A percentile compares a stretch with the other conserved stretches of the same genome.
Evolutionary conservation across 352 stramenopile species (phyloP).

Genomic region (Pythium insidiosum): DNA sequence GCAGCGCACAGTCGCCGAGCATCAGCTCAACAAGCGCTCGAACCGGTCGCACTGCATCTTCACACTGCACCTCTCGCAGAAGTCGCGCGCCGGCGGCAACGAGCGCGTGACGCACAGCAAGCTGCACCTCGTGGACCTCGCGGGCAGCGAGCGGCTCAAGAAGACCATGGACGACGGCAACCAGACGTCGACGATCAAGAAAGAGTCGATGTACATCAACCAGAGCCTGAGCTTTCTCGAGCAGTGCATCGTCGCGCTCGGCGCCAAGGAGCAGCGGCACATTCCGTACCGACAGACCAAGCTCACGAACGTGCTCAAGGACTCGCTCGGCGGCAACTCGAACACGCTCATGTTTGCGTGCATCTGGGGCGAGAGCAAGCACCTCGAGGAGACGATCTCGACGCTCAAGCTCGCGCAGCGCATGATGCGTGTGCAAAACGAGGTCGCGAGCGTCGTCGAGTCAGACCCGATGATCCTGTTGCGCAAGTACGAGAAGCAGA

Average conservation of each 20-base stretch:
- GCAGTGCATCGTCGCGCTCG: conserved; percentile 90
- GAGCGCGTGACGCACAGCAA: conserved; percentile 83
- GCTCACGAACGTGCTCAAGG: conserved; percentile 90
- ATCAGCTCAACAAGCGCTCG: conserved; percentile 92
- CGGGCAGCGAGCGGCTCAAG: conserved; percentile 91
- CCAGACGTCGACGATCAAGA: conserved; percentile 83
- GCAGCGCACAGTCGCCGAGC: conserved; percentile 89
- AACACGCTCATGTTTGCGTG: conserved; percentile 94
- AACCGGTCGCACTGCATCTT: conserved; percentile 93
- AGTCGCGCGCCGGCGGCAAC: conserved; percentile 58
- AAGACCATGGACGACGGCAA: conserved; percentile 81
- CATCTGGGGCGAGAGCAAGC: conserved; percentile 88
- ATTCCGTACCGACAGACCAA: conserved; percentile 94
- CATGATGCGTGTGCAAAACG: conserved; percentile 93
- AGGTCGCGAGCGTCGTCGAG: conserved; percentile 78
- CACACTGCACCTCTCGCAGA: conserved; percentile 88
- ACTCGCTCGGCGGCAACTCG: conserved; percentile 93
- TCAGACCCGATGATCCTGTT: conserved; percentile 81
- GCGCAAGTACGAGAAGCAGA: conserved; percentile 88
- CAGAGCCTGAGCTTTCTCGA: conserved; percentile 94
- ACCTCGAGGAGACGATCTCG: conserved; percentile 91
- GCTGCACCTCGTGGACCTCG: conserved; percentile 93
- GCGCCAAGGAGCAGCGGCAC: conserved; percentile 56
- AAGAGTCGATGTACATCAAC: conserved; percentile 98
- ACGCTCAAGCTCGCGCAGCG: conserved; percentile 89